Conservation (phyloP, 495 filamentous ascomycete species). For the Neurospora sp. region DNA sequence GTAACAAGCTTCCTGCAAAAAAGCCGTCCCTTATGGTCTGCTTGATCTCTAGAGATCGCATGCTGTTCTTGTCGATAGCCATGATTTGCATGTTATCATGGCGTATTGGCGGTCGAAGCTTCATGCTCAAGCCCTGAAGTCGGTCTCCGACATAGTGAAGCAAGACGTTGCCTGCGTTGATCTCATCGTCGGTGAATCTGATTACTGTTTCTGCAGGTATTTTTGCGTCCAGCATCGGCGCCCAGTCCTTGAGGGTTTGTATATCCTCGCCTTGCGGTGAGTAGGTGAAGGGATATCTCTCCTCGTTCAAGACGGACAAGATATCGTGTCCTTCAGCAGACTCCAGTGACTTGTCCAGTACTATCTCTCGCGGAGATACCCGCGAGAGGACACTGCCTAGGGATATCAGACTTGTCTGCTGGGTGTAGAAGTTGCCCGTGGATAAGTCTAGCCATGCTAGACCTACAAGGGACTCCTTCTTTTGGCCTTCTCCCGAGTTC, state of each 20-base stretch:
- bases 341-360: conserved; percentile 56
- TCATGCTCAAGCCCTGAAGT: conserved; percentile 69
- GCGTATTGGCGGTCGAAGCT: conserved; percentile 72
- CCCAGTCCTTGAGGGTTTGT: conserved; percentile 57
- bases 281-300: conserved; percentile 50
- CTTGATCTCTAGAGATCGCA: conserved; percentile 83
- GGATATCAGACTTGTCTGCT: conserved; percentile 60
- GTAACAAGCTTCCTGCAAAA: conserved; percentile 74
- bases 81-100: conserved; percentile 66
- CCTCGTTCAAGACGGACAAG: conserved; percentile 40
- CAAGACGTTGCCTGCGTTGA: conserved; percentile 60
- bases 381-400: conserved; percentile 70
- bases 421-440: conserved; percentile 86
- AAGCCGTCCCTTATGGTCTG: conserved; percentile 66
- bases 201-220: conserved; percentile 33
- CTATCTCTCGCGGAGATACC: conserved; percentile 75
- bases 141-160: conserved; percentile 74
- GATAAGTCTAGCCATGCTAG: conserved; percentile 92
- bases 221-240: conserved; percentile 61
- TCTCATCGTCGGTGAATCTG: conserved; percentile 41
- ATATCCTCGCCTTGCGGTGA: conserved; percentile 30
- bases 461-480: conserved; percentile 43
- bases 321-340: conserved; percentile 33
- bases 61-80: conserved; percentile 81
- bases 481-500: not conserved